A percentile compares a stretch with the other conserved stretches of the same genome.
Evolutionary conservation across 768 basidiomycete species (phyloP).

Genomic region (Tubosaeta sp.): DNA sequence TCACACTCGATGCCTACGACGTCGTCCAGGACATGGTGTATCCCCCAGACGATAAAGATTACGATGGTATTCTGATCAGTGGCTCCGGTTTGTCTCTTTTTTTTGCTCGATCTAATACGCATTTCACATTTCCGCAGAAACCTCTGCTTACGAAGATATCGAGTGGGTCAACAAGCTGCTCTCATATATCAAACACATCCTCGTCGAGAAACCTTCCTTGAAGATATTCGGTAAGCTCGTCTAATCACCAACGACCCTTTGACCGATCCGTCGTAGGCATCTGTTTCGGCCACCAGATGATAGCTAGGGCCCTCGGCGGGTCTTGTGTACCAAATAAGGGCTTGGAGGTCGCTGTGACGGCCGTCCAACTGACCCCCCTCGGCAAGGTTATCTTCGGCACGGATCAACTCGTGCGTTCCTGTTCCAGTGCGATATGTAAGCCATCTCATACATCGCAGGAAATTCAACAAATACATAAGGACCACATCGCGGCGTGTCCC

Average conservation of each 20-base stretch:
- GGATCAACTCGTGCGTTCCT: slow-evolving; percentile 35
- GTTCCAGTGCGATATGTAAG: neutral
- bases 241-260: neutral
- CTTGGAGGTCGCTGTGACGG: slow-evolving; percentile 84
- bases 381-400: slow-evolving; percentile 68
- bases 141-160: slow-evolving; percentile 68
- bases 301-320: slow-evolving; percentile 74
- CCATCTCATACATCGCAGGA: slow-evolving; percentile 39
- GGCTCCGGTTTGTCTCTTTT: slow-evolving; percentile 66
- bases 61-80: slow-evolving; percentile 72
- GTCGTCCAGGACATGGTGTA: slow-evolving; percentile 52
- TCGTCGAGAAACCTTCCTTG: slow-evolving; percentile 47
- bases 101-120: neutral
- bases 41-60: slow-evolving; percentile 49
- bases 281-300: slow-evolving; percentile 89
- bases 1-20: slow-evolving; percentile 65
- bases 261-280: slow-evolving; percentile 48
- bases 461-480: slow-evolving; percentile 84
- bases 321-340: slow-evolving; percentile 59
- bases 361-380: slow-evolving; percentile 58
- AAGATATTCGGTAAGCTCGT: slow-evolving; percentile 60
- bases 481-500: slow-evolving; percentile 69
- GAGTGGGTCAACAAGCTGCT: slow-evolving; percentile 76
- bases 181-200: slow-evolving; percentile 50
- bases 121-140: slow-evolving; percentile 39